Base-by-base conservation (phyloP, 2,329 filamentous ascomycete species). In the Pyrenophora seminiperda region DNA sequence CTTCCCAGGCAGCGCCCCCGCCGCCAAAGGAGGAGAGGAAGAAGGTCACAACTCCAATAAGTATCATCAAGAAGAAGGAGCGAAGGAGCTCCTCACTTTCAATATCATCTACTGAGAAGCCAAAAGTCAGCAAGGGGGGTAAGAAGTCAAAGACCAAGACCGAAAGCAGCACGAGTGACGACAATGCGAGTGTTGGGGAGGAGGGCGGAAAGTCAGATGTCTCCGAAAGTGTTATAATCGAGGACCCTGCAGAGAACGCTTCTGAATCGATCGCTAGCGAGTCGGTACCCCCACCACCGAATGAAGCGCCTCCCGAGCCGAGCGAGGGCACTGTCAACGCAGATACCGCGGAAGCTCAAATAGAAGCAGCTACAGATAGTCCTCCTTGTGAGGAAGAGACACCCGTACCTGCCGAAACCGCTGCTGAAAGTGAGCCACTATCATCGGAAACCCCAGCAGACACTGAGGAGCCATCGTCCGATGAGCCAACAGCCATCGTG, bases 11-110 rank as follows among this genome's bases (percentile, higher is more conserved):
- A 11, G 19, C 63, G 11, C 41, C 58, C 20, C 43, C 58, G n/a
- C 48, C 64, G 13, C 45, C 58, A 10, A 68, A 71, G 44, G 66
- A 70, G 20, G 60, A 67, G n/a, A 71, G 65, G 52, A 68, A 70
- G 43, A 59, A 54, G 49, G 48, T 44, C 29, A 39, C 43, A 14
- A 37, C 59, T 40, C 50, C 59, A 38, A 44, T 61, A 5, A 47
- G 47, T 24, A 54, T 51, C 3, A 41, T 58, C 11, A 66, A 66
- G 51, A 67, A 58, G 39, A 67, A 58, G 39, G 57, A 62, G 22
- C 53, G 61, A 14, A 55, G 56, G 4, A 44, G 48, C 19, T 65
- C 62, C 0, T 47, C 61, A 7, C 39, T 62, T 9, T 62, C 61
- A 3, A 47, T 58, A 17, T 58, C 60, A 0, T 59, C 61, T 3